These are phyloP conservation scores for Hymenochaete sp. DNA, from an alignment of 1,284 basidiomycete genomes.

Conservation along the genomic window DNA sequence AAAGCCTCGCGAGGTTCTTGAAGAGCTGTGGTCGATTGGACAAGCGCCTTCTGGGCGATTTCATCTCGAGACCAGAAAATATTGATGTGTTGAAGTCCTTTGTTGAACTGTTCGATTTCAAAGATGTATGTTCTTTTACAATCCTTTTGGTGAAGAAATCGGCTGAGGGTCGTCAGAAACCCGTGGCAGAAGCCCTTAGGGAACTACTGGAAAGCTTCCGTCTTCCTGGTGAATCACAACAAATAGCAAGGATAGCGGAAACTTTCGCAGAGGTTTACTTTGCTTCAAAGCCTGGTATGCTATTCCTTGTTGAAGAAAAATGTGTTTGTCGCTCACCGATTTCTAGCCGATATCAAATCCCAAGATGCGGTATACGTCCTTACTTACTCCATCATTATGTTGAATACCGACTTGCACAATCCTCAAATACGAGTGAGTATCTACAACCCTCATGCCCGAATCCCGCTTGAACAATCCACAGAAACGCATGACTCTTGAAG, in stretches of 20 bases:
- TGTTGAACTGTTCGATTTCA: constrained; percentile 86
- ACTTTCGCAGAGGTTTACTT: constrained; percentile 92
- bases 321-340: background rate
- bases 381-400: constrained; percentile 94
- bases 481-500: constrained; percentile 96
- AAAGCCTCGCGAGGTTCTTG: constrained; percentile 75
- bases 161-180: constrained; percentile 52
- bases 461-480: constrained; percentile 28
- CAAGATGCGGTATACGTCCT: constrained; percentile 94
- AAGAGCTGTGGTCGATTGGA: constrained; percentile 83
- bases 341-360: constrained; percentile 73
- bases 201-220: constrained; percentile 93
- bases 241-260: constrained; percentile 91
- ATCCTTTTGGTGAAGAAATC: constrained; percentile 7
- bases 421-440: constrained; percentile 80
- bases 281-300: constrained; percentile 68
- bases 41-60: constrained; percentile 93
- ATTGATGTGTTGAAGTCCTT: constrained; percentile 81
- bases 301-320: background rate
- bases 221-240: constrained; percentile 92
- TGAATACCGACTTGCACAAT: constrained; percentile 97
- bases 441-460: constrained; percentile 4
- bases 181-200: constrained; percentile 90
- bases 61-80: constrained; percentile 85
- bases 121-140: constrained; percentile 48